Conservation (phyloP, 2,329 filamentous ascomycete genomes). For the Penicillium sp. region DNA sequence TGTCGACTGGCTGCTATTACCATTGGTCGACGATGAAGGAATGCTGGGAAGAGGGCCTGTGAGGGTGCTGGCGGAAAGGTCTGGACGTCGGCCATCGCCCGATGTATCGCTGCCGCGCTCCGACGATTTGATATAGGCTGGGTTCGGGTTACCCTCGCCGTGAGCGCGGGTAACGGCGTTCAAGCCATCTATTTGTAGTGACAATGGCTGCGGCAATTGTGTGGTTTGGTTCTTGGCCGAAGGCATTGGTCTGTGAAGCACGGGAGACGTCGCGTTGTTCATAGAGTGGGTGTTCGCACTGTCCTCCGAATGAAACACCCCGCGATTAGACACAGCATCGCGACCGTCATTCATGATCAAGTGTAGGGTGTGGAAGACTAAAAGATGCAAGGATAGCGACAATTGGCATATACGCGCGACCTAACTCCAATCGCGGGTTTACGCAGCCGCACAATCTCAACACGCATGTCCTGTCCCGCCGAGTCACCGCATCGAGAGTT, state of each 20-base stretch:
- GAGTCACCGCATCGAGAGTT: slow-evolving; percentile 23
- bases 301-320: slow-evolving; percentile 18
- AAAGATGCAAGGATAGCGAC: neutral
- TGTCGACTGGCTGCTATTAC: slow-evolving; percentile 4
- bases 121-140: slow-evolving; percentile 18
- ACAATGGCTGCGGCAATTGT: slow-evolving; percentile 18
- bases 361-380: neutral
- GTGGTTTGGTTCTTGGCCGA: slow-evolving; percentile 13
- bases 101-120: slow-evolving; percentile 23
- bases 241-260: slow-evolving; percentile 7
- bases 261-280: slow-evolving; percentile 13
- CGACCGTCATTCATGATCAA: slow-evolving; percentile 18
- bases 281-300: slow-evolving; percentile 13
- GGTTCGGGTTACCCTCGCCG: slow-evolving; percentile 7
- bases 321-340: slow-evolving; percentile 13
- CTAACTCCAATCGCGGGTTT: slow-evolving; percentile 16
- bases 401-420: slow-evolving; percentile 12
- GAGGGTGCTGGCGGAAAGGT: slow-evolving; percentile 17
- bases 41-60: slow-evolving; percentile 17
- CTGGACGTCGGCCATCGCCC: slow-evolving; percentile 16
- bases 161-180: slow-evolving; percentile 11
- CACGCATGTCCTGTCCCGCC: slow-evolving; percentile 11
- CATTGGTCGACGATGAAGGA: slow-evolving; percentile 12
- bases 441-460: slow-evolving; percentile 19
- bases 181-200: slow-evolving; percentile 20